Conservation (phyloP, 371 early-diverging fungal species). For the Mortierella sp. region DNA sequence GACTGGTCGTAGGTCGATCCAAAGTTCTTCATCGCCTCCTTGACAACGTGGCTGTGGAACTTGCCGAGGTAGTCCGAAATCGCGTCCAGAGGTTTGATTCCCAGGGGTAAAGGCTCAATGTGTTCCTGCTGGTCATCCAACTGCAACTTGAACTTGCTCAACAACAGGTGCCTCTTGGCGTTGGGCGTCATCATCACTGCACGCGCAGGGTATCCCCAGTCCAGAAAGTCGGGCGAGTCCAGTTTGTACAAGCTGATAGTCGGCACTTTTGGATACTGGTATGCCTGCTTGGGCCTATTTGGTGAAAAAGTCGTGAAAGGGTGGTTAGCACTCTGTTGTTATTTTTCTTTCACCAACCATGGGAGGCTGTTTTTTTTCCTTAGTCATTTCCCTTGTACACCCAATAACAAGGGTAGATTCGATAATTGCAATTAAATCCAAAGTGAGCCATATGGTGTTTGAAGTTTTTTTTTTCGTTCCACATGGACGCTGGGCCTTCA, state of each 20-base stretch:
- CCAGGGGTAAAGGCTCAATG: constrained; percentile 62
- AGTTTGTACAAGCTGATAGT: constrained; percentile 58
- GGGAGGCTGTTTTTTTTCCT: neutral
- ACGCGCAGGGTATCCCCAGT: constrained; percentile 66
- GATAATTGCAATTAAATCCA: constrained; percentile 12
- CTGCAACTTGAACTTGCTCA: constrained; percentile 70
- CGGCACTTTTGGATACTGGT: constrained; percentile 56
- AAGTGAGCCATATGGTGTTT: neutral
- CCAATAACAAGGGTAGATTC: neutral
- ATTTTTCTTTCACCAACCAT: neutral
- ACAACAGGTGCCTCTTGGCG: constrained; percentile 65
- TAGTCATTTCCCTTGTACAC: constrained; percentile 1
- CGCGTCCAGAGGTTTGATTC: constrained; percentile 63
- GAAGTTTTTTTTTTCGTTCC: neutral
- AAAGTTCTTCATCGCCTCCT: constrained; percentile 64
- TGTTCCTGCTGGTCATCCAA: constrained; percentile 65
- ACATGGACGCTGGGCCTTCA: neutral
- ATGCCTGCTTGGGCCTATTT: constrained; percentile 55
- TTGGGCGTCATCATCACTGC: constrained; percentile 68
- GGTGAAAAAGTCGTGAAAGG: neutral
- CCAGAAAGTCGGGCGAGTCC: constrained; percentile 54
- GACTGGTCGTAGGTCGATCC: constrained; percentile 66
- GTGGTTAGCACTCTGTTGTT: neutral
- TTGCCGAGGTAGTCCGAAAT: constrained; percentile 65
- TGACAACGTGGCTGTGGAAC: constrained; percentile 63